Evolutionary conservation across 148 eudicot species (phyloP), one percentile per base, ranked within the genome.

Genomic region (Persicaria maculosa): DNA sequence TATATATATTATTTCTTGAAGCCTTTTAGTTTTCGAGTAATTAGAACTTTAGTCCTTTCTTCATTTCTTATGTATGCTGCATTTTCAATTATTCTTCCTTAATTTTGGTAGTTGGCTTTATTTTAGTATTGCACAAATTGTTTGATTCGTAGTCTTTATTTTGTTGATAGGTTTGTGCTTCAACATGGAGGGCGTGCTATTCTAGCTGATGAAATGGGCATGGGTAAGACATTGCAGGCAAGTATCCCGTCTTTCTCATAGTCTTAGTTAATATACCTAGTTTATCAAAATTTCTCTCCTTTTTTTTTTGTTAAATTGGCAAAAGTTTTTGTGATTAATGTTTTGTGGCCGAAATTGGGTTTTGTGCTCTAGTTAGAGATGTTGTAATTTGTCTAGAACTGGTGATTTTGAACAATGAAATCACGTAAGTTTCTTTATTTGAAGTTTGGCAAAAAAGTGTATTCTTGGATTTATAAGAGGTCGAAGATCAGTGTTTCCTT

Each of bases 181-280:
- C 97, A 92, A 81, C 97, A 90, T 85, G 98, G 98, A 79, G 97
- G 92, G 44, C 93, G 98, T 77, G 92, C 79, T 74, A 93, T 95
- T 67, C 78, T 95, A 71, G 98, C 98, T 53, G 97, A 95, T 92
- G 98, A 95, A 80, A 95, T 95, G 98, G 97, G 98, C 70, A 85
- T 95, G 76, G 98, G 98, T 68, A 95, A 95, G 85, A 95, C 98
- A 65, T 74, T 95, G 71, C 98, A 95, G 96, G 98, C 87, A 72
- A 75, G 47, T 65, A 65, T 65, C 70, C 46, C 14, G 12, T 65
- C 47, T 65, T 65, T 5, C 9, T 40, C 47, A 40, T 14, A 40
- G 70, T 65, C 70, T 65, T 8, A 43, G 17, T 20, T 40, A 15
- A 65, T 65, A n/a, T 40, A 36, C 70, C 20, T 6, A 17, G 17